Evolutionary conservation across 2,329 filamentous ascomycete species (phyloP).

Genomic region (Fusarium papillatum): DNA sequence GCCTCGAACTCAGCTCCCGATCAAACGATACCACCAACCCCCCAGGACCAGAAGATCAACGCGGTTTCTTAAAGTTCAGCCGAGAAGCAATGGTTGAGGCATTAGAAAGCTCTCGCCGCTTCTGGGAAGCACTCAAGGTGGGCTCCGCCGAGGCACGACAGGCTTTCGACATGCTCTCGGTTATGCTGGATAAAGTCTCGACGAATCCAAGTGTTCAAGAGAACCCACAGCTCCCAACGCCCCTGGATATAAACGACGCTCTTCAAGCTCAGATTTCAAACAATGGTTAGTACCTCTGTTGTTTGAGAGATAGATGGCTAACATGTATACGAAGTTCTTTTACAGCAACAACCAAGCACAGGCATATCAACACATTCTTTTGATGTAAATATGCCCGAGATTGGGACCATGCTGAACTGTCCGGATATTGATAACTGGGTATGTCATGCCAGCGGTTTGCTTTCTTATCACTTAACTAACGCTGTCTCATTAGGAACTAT

Average conservation of each 20-base stretch:
- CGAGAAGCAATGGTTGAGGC: conserved; percentile 18
- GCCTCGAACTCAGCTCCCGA: conserved; percentile 25
- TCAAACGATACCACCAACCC: neutral
- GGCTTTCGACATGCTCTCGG: conserved; percentile 25
- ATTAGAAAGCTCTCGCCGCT: conserved; percentile 18
- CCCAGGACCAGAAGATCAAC: neutral
- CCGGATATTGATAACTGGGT: conserved; percentile 37
- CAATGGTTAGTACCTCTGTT: neutral
- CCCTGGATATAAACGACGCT: neutral
- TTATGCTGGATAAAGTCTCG: conserved; percentile 25
- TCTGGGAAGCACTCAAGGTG: conserved; percentile 24
- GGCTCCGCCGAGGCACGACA: conserved; percentile 27
- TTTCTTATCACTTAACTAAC: neutral
- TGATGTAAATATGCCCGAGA: conserved; percentile 2
- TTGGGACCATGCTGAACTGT: conserved; percentile 28
- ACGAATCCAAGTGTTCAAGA: neutral
- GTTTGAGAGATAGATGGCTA: neutral
- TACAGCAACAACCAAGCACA: neutral
- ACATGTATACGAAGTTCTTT: neutral
- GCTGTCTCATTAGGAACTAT: conserved; percentile 5
- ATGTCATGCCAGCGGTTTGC: neutral
- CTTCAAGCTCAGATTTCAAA: neutral
- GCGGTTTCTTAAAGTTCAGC: conserved; percentile 1
- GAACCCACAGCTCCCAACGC: neutral
- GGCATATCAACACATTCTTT: neutral